Percentiles rank a stretch among this genome's conserved stretches.
Evolutionary conservation across 345 rosid species (phyloP).

Genomic region (Leavenworthia alabamica): DNA sequence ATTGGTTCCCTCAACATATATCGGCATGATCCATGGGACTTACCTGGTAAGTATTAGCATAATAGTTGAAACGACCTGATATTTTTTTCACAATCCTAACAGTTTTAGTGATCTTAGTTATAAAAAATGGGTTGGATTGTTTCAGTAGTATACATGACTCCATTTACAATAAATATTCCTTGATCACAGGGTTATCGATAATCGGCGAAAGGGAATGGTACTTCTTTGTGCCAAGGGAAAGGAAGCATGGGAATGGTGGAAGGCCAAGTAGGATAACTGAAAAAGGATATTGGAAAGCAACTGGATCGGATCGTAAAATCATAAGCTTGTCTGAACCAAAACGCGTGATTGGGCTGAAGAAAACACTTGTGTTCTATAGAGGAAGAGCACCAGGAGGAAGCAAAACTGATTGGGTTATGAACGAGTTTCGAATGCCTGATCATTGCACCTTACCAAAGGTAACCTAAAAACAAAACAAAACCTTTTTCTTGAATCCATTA

Average conservation of each 20-base stretch:
- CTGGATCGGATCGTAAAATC: constrained; percentile 85
- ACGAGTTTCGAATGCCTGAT: constrained; percentile 92
- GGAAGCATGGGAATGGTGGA: constrained; percentile 78
- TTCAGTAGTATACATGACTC: too few relatives aligned
- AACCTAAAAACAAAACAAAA: too few relatives aligned
- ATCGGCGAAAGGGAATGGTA: constrained; percentile 95
- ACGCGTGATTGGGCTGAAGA: constrained; percentile 64
- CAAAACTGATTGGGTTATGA: constrained; percentile 97
- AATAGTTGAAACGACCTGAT: too few relatives aligned
- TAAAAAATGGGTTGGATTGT: too few relatives aligned
- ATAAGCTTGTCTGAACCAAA: constrained; percentile 58
- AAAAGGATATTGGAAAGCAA: constrained; percentile 94
- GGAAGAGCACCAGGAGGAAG: constrained; percentile 92
- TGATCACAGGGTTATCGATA: constrained; percentile 49
- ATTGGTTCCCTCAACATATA: constrained; percentile 72
- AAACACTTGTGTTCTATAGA: constrained; percentile 83
- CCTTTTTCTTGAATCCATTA: not conserved
- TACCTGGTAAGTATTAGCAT: constrained; percentile 49
- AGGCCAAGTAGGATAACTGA: constrained; percentile 83
- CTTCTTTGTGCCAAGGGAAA: constrained; percentile 85
- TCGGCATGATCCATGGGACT: constrained; percentile 66
- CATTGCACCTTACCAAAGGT: constrained; percentile 60
- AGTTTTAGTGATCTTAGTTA: too few relatives aligned
- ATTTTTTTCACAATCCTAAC: too few relatives aligned
- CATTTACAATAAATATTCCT: too few relatives aligned